These are phyloP conservation scores for Lodderomyces orthopsilosis DNA, from an alignment of 1,139 yeast species.

Conservation along the genomic window DNA sequence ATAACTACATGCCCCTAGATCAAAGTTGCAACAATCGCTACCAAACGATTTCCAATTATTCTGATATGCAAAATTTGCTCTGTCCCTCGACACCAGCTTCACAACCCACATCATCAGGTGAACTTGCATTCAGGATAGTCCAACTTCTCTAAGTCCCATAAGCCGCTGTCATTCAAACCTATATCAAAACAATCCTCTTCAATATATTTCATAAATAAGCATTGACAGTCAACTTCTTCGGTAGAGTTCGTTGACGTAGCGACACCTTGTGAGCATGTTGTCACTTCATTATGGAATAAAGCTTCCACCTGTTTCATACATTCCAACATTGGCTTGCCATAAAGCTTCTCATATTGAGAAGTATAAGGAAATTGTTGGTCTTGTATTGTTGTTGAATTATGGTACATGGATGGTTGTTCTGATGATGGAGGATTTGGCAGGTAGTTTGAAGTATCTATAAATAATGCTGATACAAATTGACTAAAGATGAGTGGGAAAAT, in stretches of 20 bases:
- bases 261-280: not conserved
- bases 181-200: constrained; percentile 7
- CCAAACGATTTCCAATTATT: not conserved
- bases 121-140: constrained; percentile 6
- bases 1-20: too few relatives aligned
- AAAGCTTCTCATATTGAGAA: constrained; percentile 4
- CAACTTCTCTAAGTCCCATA: constrained; percentile 10
- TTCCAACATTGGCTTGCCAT: constrained; percentile 7
- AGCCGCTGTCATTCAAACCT: constrained; percentile 5
- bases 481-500: not conserved
- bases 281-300: not conserved
- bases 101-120: not conserved
- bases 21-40: not conserved
- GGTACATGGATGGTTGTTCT: not conserved
- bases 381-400: not conserved
- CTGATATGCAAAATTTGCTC: not conserved
- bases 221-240: constrained; percentile 3
- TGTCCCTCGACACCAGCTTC: not conserved
- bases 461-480: not conserved
- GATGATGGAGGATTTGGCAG: constrained; percentile 4
- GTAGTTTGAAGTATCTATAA: constrained; percentile 7
- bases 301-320: constrained; percentile 9
- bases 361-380: constrained; percentile 8
- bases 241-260: not conserved
- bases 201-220: constrained; percentile 9